A percentile compares a stretch with the other conserved stretches of the same genome.
These are phyloP conservation scores for Fomitiporia mediterranea DNA, from an alignment of 1,284 basidiomycete genomes.

Conservation along the genomic window DNA sequence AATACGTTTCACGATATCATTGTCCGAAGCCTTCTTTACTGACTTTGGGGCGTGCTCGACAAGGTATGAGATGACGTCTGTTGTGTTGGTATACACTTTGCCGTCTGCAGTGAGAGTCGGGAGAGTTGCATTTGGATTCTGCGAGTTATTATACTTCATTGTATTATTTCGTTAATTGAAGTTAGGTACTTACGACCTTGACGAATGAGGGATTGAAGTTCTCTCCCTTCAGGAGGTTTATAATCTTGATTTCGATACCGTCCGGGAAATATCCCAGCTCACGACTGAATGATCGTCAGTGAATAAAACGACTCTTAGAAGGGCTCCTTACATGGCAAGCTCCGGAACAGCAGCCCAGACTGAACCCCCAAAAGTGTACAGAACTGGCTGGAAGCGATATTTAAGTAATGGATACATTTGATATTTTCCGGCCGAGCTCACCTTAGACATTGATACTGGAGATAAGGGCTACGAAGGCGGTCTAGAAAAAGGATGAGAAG, in stretches of 20 bases:
- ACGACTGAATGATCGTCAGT: constrained; percentile 25
- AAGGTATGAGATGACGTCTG: constrained; percentile 45
- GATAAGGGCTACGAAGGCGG: too few relatives aligned
- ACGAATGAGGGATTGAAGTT: constrained; percentile 61
- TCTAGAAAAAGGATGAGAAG: too few relatives aligned
- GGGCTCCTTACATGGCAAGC: constrained; percentile 39
- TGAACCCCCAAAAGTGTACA: constrained; percentile 43
- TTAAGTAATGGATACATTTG: background rate
- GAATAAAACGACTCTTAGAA: background rate
- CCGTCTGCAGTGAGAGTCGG: constrained; percentile 47
- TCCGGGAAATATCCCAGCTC: constrained; percentile 40
- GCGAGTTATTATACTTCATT: too few relatives aligned
- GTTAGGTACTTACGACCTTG: constrained; percentile 40
- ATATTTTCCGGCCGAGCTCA: background rate
- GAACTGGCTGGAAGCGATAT: constrained; percentile 16
- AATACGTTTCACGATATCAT: constrained; percentile 39
- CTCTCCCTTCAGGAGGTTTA: constrained; percentile 48
- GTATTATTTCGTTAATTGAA: too few relatives aligned
- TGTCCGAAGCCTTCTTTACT: constrained; percentile 33
- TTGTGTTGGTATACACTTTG: constrained; percentile 43
- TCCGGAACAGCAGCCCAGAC: constrained; percentile 48
- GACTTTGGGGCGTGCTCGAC: constrained; percentile 40
- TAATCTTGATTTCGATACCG: constrained; percentile 33
- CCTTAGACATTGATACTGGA: background rate
- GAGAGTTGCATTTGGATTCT: constrained; percentile 54